phyloP scores from a whole-genome alignment of 2,329 filamentous ascomycete genomes.

The Sarocladium brachiariae region DNA sequence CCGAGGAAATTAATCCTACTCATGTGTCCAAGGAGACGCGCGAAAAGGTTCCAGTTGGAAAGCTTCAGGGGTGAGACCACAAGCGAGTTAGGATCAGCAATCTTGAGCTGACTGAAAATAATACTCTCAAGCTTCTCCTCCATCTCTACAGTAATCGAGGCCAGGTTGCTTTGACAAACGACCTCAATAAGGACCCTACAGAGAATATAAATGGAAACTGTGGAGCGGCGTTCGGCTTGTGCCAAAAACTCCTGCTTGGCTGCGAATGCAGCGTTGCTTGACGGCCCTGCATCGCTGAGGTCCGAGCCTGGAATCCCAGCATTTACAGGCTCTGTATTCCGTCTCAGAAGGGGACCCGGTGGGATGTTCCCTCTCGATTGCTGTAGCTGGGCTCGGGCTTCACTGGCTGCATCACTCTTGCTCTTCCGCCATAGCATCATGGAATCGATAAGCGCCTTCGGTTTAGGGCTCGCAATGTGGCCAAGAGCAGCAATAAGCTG shows the following conservation, averaged over 20 bases:
- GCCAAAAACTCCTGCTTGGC: conserved; percentile 64
- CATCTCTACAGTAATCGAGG: conserved; percentile 81
- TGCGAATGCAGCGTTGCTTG: conserved; percentile 33
- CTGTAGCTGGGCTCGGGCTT: conserved; percentile 54
- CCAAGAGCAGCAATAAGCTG: conserved; percentile 89
- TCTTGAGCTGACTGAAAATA: conserved; percentile 92
- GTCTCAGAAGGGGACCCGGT: conserved; percentile 51
- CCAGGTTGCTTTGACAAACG: conserved; percentile 79
- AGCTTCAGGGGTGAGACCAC: conserved; percentile 73
- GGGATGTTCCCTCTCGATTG: conserved; percentile 37
- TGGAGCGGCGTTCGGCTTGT: conserved; percentile 81
- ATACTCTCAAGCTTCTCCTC: conserved; percentile 91
- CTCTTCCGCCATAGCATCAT: conserved; percentile 98
- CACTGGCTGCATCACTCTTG: conserved; percentile 82
- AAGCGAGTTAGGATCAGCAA: conserved; percentile 76
- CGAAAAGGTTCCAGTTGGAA: conserved; percentile 94
- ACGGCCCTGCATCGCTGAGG: conserved; percentile 22
- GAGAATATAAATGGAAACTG: conserved; percentile 90
- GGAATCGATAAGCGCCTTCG: conserved; percentile 90
- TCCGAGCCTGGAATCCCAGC: conserved; percentile 21
- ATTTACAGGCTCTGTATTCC: conserved; percentile 68
- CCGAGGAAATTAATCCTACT: conserved; percentile 84
- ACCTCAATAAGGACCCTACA: conserved; percentile 92
- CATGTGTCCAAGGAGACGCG: conserved; percentile 91
- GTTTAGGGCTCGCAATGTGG: conserved; percentile 89